Percentiles rank a stretch among this genome's conserved stretches.
phyloP scores from a whole-genome alignment of 306 rosid species.

The Medicago arabica region DNA sequence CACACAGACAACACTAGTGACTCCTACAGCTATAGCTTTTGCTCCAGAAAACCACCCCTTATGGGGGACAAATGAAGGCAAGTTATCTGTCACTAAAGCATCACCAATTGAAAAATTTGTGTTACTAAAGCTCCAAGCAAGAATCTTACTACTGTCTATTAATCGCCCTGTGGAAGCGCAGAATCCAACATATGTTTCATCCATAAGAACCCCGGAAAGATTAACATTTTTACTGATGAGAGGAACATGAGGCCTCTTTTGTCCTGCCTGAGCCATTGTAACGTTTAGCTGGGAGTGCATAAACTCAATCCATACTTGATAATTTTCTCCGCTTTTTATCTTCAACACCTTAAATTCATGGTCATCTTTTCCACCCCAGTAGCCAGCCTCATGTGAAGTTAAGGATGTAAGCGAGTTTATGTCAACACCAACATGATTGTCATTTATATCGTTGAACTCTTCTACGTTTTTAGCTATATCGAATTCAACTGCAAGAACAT shows the following conservation, averaged over 20 bases:
- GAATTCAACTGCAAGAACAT: slow-evolving; percentile 56
- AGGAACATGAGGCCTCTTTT: slow-evolving; percentile 53
- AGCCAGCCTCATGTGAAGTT: slow-evolving; percentile 51
- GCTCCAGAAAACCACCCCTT: slow-evolving; percentile 43
- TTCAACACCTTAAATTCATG: slow-evolving; percentile 46
- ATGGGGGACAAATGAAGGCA: slow-evolving; percentile 62
- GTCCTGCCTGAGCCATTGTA: slow-evolving; percentile 56
- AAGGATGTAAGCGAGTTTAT: slow-evolving; percentile 55
- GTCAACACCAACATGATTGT: slow-evolving; percentile 60
- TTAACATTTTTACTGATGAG: slow-evolving; percentile 53
- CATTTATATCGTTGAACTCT: slow-evolving; percentile 50
- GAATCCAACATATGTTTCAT: slow-evolving; percentile 59
- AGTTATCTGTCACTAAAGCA: slow-evolving; percentile 52
- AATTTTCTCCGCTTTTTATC: slow-evolving; percentile 53
- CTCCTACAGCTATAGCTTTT: slow-evolving; percentile 38
- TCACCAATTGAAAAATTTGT: slow-evolving; percentile 63
- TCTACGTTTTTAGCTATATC: slow-evolving; percentile 49
- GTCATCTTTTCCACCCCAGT: slow-evolving; percentile 51
- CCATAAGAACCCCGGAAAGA: slow-evolving; percentile 58
- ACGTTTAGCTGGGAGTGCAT: slow-evolving; percentile 49
- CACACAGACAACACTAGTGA: slow-evolving; percentile 36
- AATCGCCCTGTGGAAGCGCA: slow-evolving; percentile 51
- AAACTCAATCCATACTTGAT: slow-evolving; percentile 72
- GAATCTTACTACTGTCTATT: slow-evolving; percentile 53
- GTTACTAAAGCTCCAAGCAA: slow-evolving; percentile 69